phyloP scores from a whole-genome alignment of 495 filamentous ascomycete genomes.

The Monascus purpureus region DNA sequence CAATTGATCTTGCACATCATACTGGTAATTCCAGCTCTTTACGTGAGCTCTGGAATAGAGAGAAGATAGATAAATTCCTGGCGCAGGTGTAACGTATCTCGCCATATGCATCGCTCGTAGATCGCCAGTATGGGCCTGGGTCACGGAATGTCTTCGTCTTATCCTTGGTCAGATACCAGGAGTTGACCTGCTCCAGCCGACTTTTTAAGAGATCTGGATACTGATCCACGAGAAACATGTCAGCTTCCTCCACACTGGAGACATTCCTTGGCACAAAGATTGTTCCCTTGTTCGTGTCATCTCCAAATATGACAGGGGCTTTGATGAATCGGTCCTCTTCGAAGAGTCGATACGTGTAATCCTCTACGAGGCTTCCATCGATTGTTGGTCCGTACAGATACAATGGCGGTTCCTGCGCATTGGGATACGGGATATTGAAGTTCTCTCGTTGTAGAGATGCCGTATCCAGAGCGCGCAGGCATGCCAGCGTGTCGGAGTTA shows the following conservation, averaged over 20 bases:
- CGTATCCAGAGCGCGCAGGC: conserved; percentile 39
- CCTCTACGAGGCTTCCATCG: conserved; percentile 43
- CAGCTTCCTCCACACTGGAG: conserved; percentile 29
- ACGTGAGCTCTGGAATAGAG: conserved; percentile 23
- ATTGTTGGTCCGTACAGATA: conserved; percentile 47
- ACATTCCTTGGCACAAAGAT: conserved; percentile 42
- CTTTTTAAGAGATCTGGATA: conserved; percentile 41
- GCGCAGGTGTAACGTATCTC: conserved; percentile 66
- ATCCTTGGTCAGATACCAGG: conserved; percentile 39
- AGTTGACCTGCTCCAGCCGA: conserved; percentile 42
- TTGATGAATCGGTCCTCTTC: conserved; percentile 46
- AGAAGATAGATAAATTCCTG: conserved; percentile 41
- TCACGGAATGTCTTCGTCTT: conserved; percentile 26
- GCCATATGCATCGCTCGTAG: conserved; percentile 50
- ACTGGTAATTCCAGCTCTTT: conserved; percentile 49
- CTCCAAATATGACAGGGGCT: conserved; percentile 57
- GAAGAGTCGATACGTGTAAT: conserved; percentile 47
- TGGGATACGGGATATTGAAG: conserved; percentile 39
- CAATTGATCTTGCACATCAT: conserved; percentile 42
- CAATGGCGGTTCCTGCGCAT: conserved; percentile 29
- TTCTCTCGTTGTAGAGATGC: conserved; percentile 38
- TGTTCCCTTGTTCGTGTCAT: conserved; percentile 58
- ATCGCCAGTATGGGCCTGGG: conserved; percentile 40
- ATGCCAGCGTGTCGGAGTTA: conserved; percentile 35
- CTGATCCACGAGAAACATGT: conserved; percentile 45